Evolutionary conservation across 345 rosid genomes (phyloP).

Genomic region (Eucalyptus fibrosa): DNA sequence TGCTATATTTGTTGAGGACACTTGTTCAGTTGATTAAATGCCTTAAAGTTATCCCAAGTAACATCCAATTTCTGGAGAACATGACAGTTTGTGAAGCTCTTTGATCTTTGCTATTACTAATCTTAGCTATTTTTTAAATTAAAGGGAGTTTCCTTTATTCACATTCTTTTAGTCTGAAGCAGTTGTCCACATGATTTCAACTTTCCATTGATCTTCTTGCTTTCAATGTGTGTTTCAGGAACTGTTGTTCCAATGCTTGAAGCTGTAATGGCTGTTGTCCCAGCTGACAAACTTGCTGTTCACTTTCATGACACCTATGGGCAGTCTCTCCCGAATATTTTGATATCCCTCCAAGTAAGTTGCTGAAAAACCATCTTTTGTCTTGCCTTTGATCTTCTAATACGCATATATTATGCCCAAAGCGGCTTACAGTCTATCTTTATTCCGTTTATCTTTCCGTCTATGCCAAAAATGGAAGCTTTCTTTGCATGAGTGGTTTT

Average conservation of each 20-base stretch:
- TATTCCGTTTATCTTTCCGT: background rate
- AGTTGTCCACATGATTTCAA: background rate
- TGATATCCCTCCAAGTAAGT: conserved; percentile 62
- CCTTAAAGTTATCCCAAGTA: background rate
- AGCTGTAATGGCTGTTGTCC: conserved; percentile 58
- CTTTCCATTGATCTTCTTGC: background rate
- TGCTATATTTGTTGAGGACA: background rate
- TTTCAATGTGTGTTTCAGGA: conserved; percentile 14
- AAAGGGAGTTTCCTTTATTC: background rate
- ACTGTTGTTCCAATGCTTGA: conserved; percentile 59
- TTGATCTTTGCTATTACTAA: background rate
- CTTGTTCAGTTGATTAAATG: background rate
- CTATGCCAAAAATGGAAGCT: background rate
- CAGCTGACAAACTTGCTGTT: conserved; percentile 55
- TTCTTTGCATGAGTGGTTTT: background rate
- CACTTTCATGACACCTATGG: conserved; percentile 89
- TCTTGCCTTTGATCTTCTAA: background rate
- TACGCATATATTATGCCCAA: background rate
- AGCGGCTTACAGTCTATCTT: background rate
- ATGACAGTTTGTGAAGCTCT: background rate
- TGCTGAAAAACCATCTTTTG: background rate
- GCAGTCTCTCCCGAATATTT: conserved; percentile 65
- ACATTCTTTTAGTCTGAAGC: background rate
- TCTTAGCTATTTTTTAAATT: background rate
- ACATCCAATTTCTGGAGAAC: background rate